phyloP scores from a whole-genome alignment of 805 yeast genomes.

The Teunomyces funiuensis region DNA sequence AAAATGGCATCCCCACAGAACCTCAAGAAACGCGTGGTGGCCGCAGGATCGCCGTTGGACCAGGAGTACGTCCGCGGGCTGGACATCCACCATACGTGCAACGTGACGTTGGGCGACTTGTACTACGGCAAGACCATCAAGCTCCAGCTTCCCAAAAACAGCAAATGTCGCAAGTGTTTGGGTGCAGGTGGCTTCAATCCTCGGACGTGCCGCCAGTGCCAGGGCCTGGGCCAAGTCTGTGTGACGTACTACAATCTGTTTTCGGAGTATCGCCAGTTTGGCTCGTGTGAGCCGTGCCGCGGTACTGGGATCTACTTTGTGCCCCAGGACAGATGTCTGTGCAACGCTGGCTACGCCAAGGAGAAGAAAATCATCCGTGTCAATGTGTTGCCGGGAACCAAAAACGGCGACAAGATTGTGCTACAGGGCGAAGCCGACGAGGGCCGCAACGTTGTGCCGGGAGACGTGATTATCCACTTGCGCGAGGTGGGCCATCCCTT shows the following conservation, averaged over 20 bases:
- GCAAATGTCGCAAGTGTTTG: constrained; percentile 49
- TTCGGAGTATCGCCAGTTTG: constrained; percentile 40
- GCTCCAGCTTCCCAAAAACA: constrained; percentile 51
- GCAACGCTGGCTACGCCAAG: constrained; percentile 43
- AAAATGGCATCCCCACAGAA: constrained; percentile 4
- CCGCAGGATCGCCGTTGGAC: constrained; percentile 16
- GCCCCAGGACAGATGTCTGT: constrained; percentile 22
- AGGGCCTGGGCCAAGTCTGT: constrained; percentile 47
- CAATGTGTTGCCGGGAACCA: constrained; percentile 56
- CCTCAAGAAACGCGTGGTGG: constrained; percentile 20
- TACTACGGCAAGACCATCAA: constrained; percentile 58
- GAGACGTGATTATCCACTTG: constrained; percentile 62
- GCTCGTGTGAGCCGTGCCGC: constrained; percentile 32
- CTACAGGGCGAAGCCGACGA: constrained; percentile 67
- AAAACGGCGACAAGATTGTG: constrained; percentile 50
- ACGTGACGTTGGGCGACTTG: constrained; percentile 54
- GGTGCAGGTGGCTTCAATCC: constrained; percentile 52
- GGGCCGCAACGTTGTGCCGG: constrained; percentile 57
- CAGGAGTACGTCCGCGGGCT: constrained; percentile 39
- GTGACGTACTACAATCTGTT: constrained; percentile 43
- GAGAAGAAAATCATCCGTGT: constrained; percentile 53
- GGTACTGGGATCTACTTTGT: constrained; percentile 33
- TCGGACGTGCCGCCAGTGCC: constrained; percentile 34
- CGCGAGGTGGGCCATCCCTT: constrained; percentile 38
- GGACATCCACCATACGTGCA: constrained; percentile 56